These are phyloP conservation scores for Paecilomyces sp. DNA, from an alignment of 2,329 filamentous ascomycete species.

Conservation along the genomic window DNA sequence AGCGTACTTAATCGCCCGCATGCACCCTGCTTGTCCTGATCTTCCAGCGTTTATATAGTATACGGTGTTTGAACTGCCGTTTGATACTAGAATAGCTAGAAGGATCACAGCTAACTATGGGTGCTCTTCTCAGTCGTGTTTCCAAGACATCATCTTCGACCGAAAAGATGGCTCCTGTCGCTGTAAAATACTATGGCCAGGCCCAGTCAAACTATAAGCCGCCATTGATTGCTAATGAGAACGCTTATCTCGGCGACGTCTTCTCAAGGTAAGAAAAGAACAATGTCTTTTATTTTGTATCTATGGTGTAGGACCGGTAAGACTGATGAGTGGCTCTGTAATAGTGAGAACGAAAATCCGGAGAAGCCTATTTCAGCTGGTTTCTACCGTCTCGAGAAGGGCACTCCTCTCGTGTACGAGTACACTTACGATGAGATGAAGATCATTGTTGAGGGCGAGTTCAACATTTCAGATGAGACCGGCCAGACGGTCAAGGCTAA, in stretches of 20 bases:
- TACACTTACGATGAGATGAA: conserved; percentile 70
- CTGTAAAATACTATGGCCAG: conserved; percentile 48
- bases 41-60: not conserved
- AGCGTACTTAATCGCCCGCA: not conserved
- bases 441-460: conserved; percentile 62
- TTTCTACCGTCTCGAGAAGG: conserved; percentile 62
- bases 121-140: not conserved
- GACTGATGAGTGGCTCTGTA: not conserved
- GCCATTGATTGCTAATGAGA: conserved; percentile 60
- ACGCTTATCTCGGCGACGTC: conserved; percentile 60
- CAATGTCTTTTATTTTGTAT: not conserved
- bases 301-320: not conserved
- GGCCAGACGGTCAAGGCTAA: conserved; percentile 53
- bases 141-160: not conserved
- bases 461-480: conserved; percentile 57
- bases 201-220: conserved; percentile 56
- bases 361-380: conserved; percentile 56
- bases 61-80: not conserved
- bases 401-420: conserved; percentile 59
- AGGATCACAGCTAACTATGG: not conserved
- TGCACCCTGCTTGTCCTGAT: not conserved
- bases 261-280: conserved; percentile 39
- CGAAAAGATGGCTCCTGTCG: conserved; percentile 7
- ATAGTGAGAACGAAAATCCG: conserved; percentile 47
- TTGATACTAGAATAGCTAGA: not conserved